Evolutionary conservation across 1,284 basidiomycete genomes (phyloP), one percentile per base, ranked within the genome.

Genomic region (Stereum hirsutum): DNA sequence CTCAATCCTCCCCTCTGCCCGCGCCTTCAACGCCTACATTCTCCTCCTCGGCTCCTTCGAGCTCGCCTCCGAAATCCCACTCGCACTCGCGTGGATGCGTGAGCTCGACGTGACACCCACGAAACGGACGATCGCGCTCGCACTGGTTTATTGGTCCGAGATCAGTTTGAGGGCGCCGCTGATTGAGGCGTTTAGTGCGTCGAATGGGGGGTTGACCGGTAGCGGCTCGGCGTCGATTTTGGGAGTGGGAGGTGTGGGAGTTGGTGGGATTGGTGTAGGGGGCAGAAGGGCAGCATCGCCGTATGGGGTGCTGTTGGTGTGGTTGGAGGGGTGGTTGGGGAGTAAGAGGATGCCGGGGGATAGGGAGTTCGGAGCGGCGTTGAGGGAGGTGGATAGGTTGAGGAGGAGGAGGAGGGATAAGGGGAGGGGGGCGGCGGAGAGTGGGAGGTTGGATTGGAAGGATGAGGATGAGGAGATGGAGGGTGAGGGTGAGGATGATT

Each of bases 41-140:
- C 57, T 69, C 25, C 66, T 92, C 1, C 69, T 89, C 10, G 78
- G 76, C 0, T 58, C 74, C 4, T 68, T 71, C 33, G 57, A 60
- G 1, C 67, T 66, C 1, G 64, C 72, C 3, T 57, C 62, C 0
- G 78, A 86, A 55, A 80, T 92, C 27, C 79, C 88, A 0, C 65
- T 74, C n/a, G 68, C 70, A 2, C 63, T 94, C 2, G 78, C 75
- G 5, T 92, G 89, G 86, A 90, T 90, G 87, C 71, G 73, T 2
- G 65, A 64, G 17, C 54, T 89, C 12, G 59, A 60, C 0, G 61
- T 91, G 11, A 32, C 39, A 20, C 88, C 88, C 0, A 63, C 63
- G 5, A 59, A 56, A 20, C 59, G 66, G 35, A 84, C 82, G 5
- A 59, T 92, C 10, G 72, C 76, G 0, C 57, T 77, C 1, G 78